Conservation (phyloP, 1,139 yeast species). For the Geotrichum armillariae region DNA sequence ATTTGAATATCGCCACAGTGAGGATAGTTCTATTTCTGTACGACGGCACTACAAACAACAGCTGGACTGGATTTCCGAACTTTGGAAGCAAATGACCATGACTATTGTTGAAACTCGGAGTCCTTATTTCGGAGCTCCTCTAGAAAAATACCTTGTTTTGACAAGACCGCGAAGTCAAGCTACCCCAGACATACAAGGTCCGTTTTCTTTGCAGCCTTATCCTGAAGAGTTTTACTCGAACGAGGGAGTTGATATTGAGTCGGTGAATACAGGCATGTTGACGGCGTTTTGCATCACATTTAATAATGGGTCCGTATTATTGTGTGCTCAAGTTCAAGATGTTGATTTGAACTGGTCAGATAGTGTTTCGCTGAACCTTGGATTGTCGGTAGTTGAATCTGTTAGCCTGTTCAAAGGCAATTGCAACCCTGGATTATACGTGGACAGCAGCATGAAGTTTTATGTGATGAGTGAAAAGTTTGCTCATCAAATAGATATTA, state of each 20-base stretch:
- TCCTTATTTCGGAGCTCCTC: constrained; percentile 23
- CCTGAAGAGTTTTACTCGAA: constrained; percentile 49
- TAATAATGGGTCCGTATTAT: constrained; percentile 33
- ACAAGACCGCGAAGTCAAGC: constrained; percentile 26
- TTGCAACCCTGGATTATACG: not conserved
- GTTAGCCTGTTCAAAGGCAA: constrained; percentile 5
- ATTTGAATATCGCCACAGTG: constrained; percentile 25
- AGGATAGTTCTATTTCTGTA: constrained; percentile 11
- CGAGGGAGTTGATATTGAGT: constrained; percentile 41
- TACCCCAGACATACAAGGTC: constrained; percentile 47
- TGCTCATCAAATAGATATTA: constrained; percentile 26
- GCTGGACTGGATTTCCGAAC: constrained; percentile 32
- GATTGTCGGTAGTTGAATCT: constrained; percentile 20
- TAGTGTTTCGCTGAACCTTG: constrained; percentile 5
- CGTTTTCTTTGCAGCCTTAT: constrained; percentile 51
- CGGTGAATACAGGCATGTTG: constrained; percentile 34
- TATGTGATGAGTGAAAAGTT: constrained; percentile 5
- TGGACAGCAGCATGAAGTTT: constrained; percentile 1
- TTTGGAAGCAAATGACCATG: constrained; percentile 30
- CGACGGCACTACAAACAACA: constrained; percentile 29
- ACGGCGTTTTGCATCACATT: constrained; percentile 25
- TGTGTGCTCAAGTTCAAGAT: constrained; percentile 31
- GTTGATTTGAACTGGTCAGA: constrained; percentile 31
- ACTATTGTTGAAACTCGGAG: constrained; percentile 28
- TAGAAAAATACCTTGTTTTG: constrained; percentile 27